Conservation (phyloP, 2,329 filamentous ascomycete genomes). For the Penicillium hesseltinei region DNA sequence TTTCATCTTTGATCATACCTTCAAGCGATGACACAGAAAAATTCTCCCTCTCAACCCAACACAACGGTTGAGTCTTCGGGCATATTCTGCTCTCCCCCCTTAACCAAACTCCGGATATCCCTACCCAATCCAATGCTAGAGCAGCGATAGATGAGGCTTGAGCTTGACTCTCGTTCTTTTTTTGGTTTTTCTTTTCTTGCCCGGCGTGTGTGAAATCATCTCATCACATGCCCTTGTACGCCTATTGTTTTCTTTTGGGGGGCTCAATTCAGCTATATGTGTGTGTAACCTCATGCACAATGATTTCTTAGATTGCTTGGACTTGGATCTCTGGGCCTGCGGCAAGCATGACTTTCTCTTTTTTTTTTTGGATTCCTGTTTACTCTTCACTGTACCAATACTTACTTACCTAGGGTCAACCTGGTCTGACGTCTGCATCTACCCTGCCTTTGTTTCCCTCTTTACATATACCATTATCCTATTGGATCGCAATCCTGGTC, state of each 20-base stretch:
- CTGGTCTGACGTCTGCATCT: constrained; percentile 3
- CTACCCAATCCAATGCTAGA: constrained; percentile 2
- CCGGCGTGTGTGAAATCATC: neutral
- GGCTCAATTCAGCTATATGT: neutral
- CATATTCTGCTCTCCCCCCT: neutral
- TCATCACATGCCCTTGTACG: neutral
- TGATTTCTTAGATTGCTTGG: neutral
- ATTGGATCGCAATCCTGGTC: constrained; percentile 1
- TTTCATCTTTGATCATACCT: constrained; percentile 10
- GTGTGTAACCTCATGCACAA: neutral
- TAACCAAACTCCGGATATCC: neutral
- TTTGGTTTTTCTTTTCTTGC: neutral
- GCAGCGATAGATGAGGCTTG: constrained; percentile 1
- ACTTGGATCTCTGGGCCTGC: neutral
- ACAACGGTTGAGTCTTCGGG: neutral
- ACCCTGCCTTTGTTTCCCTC: neutral
- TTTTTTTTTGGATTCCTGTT: neutral
- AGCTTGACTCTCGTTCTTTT: neutral
- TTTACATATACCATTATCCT: constrained; percentile 10
- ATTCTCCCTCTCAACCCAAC: constrained; percentile 1
- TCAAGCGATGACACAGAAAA: constrained; percentile 20
- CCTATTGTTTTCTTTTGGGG: constrained; percentile 5
- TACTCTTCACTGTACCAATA: constrained; percentile 10
- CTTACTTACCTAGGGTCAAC: constrained; percentile 1
- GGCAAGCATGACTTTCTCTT: neutral